Conservation (phyloP, 306 rosid species). For the Vigna radiata region DNA sequence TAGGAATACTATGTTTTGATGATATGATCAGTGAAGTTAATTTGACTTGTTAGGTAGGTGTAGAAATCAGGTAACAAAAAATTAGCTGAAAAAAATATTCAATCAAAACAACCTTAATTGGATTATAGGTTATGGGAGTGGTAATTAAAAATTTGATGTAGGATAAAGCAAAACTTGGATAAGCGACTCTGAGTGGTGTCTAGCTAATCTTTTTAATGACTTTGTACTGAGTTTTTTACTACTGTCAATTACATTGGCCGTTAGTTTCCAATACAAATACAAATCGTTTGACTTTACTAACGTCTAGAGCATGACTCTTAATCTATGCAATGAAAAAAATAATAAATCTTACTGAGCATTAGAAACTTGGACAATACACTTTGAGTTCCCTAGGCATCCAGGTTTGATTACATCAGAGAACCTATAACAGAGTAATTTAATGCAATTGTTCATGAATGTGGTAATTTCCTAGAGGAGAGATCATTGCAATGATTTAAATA, state of each 20-base stretch:
- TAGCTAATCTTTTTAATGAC: background rate
- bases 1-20: conserved; percentile 1
- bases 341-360: background rate
- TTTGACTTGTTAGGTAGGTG: conserved; percentile 23
- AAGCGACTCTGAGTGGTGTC: background rate
- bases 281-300: background rate
- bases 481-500: background rate
- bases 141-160: background rate
- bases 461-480: too few species aligned
- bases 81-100: background rate
- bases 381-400: background rate
- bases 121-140: conserved; percentile 12
- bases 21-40: conserved; percentile 3
- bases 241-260: background rate
- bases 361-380: background rate
- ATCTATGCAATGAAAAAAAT: background rate
- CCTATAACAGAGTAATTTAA: background rate
- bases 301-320: background rate
- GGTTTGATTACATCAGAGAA: conserved; percentile 8
- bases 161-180: too few species aligned
- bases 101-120: background rate
- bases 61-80: conserved; percentile 6
- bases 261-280: background rate
- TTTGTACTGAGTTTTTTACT: background rate
- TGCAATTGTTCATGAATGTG: too few species aligned